Base-by-base conservation (phyloP, 805 yeast genomes). In the Lipomyces anomalus region DNA sequence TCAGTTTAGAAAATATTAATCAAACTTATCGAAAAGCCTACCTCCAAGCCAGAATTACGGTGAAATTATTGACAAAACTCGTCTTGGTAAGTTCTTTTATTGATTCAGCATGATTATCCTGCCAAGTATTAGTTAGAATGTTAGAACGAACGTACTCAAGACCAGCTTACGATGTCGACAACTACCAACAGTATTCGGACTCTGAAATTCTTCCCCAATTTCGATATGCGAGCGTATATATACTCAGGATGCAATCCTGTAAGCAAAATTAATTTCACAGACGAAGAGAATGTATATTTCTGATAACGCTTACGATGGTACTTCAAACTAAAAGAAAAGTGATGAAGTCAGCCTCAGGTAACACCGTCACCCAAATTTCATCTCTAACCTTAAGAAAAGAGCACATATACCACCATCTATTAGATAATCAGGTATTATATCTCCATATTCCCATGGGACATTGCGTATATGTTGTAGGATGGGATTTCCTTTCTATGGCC, bases 211-310 rank as follows among this genome's bases (percentile, higher is more conserved):
- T 53, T 49, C 13, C 69, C 69, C 16, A 70, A 55, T 40, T 56
- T 52, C 20, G 53, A 50, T 21, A 69, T 62, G 13, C 73, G 61
- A 17, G 55, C 52, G 56, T 59, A 62, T 17, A 70, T 66, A 46
- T 70, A 68, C 47, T 68, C 73, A 3, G 72, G 73, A 37, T 64
- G 69, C 23, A 69, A 52, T 11, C 61, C 51, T 50, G 21, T 21
- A 18, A 11, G 16, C 13, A 18, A 29, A 5, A 40, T 43, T 22
- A 43, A 40, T 22, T 3, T 11, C 17, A 33, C 13, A 6, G 17
- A 42, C 18, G 5, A 24, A 18, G 3, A 18, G 13, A 4, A 5
- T 7, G 28, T n/a, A 11, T 22, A 34, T 11, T 18, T 9, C n/a
- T 13, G 17, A 9, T 26, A 9, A 9, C 3, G 22, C 54, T 18